These are phyloP conservation scores for Setaria italica DNA, from an alignment of 202 grass and related monocot species.

Conservation along the genomic window DNA sequence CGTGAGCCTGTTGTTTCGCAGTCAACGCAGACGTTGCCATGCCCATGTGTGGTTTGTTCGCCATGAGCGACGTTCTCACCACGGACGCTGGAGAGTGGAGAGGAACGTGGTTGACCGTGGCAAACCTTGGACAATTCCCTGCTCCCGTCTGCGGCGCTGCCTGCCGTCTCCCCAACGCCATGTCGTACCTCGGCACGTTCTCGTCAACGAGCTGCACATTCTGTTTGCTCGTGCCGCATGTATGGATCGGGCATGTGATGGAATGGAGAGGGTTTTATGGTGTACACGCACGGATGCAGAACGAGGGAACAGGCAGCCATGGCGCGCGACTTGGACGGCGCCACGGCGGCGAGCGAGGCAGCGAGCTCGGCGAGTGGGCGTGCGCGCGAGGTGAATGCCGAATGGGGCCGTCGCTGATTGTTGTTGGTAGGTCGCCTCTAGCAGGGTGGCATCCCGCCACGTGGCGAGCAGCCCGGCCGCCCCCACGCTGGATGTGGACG, in stretches of 20 bases:
- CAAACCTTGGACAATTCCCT: background rate
- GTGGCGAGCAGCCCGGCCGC: background rate
- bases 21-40: background rate
- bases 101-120: background rate
- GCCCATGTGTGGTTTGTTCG: background rate
- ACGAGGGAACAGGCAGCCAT: background rate
- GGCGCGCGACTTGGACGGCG: background rate
- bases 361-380: background rate
- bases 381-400: background rate
- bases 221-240: background rate
- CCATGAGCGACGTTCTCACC: background rate
- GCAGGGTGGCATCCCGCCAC: background rate
- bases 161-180: background rate
- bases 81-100: background rate
- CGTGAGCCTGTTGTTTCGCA: background rate
- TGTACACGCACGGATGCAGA: background rate
- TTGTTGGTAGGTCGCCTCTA: background rate
- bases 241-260: background rate
- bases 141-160: background rate
- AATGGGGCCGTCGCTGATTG: background rate
- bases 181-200: background rate
- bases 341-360: no score
- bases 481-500: background rate
- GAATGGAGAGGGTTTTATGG: background rate
- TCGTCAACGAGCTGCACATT: background rate